These are phyloP conservation scores for Xylaria sp. DNA, from an alignment of 2,329 filamentous ascomycete species.

Conservation along the genomic window DNA sequence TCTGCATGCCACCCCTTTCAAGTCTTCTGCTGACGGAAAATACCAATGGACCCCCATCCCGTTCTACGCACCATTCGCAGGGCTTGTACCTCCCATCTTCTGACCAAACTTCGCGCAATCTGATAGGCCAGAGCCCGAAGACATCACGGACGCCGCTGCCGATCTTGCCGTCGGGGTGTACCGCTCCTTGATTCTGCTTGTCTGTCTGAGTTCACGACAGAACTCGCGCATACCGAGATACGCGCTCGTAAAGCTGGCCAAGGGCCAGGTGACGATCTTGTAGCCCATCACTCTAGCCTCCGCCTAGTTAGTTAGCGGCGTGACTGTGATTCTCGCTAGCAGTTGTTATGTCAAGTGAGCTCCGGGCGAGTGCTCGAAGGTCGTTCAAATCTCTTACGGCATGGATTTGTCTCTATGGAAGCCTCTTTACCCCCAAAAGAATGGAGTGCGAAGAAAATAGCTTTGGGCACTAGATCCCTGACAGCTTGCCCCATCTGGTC, in stretches of 20 bases:
- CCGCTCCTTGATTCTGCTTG: conserved; percentile 39
- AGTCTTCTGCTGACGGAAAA: no score
- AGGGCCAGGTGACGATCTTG: not conserved
- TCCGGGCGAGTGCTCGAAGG: conserved; percentile 38
- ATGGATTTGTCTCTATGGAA: not conserved
- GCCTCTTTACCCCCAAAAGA: not conserved
- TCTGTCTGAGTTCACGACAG: conserved; percentile 41
- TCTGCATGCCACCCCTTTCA: no score
- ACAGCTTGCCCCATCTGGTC: conserved; percentile 36
- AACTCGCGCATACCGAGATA: conserved; percentile 41
- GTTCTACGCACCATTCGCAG: not conserved
- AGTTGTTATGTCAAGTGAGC: conserved; percentile 42
- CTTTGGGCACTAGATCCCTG: not conserved
- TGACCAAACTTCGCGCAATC: not conserved
- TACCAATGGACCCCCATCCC: not conserved
- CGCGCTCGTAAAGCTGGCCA: not conserved
- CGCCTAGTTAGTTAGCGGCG: conserved; percentile 37
- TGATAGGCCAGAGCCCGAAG: not conserved
- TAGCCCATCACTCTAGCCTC: conserved; percentile 31
- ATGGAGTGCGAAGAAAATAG: not conserved
- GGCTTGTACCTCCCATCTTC: not conserved
- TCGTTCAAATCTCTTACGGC: not conserved
- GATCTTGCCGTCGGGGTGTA: conserved; percentile 30
- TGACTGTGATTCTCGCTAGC: conserved; percentile 37
- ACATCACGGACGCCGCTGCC: not conserved